Evolutionary conservation across 805 yeast species (phyloP).

Genomic region (Metschnikowia cerradonensis): DNA sequence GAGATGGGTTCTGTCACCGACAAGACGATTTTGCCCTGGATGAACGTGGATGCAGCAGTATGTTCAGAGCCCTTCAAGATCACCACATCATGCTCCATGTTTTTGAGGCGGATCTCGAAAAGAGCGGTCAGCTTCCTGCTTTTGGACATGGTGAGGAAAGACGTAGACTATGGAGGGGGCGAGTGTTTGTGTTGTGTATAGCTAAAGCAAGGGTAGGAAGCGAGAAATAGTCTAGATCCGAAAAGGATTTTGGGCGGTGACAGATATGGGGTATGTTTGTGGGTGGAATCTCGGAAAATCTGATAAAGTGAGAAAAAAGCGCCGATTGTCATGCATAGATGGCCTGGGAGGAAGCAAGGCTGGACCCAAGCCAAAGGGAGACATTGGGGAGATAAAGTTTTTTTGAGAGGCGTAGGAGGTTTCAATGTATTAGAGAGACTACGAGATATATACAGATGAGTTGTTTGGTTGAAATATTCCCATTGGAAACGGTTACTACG

Average conservation of each 20-base stretch:
- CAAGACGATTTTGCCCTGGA: conserved; percentile 75
- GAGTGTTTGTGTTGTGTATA: too few relatives aligned
- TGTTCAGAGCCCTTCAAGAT: conserved; percentile 73
- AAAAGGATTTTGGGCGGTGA: not conserved
- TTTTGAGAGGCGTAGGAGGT: too few relatives aligned
- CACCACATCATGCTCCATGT: conserved; percentile 72
- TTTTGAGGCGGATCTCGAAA: conserved; percentile 53
- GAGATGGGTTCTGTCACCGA: conserved; percentile 71
- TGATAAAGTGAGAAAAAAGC: not conserved
- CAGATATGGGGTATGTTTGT: not conserved
- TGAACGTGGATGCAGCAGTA: conserved; percentile 71
- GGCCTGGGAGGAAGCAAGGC: not conserved
- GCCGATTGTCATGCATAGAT: conserved; percentile 2
- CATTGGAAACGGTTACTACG: not conserved
- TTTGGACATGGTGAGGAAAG: conserved; percentile 13
- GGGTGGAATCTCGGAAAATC: conserved; percentile 3
- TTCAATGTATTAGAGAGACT: too few relatives aligned
- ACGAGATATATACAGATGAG: too few relatives aligned
- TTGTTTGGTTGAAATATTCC: too few relatives aligned
- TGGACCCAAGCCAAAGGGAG: not conserved
- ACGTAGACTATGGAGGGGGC: too few relatives aligned
- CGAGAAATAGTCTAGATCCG: not conserved
- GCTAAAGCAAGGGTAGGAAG: too few relatives aligned
- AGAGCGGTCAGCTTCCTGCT: conserved; percentile 28
- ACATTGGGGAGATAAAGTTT: not conserved